These are phyloP conservation scores for Groenewaldozyma sp. DNA, from an alignment of 1,139 yeast genomes.

Conservation along the genomic window DNA sequence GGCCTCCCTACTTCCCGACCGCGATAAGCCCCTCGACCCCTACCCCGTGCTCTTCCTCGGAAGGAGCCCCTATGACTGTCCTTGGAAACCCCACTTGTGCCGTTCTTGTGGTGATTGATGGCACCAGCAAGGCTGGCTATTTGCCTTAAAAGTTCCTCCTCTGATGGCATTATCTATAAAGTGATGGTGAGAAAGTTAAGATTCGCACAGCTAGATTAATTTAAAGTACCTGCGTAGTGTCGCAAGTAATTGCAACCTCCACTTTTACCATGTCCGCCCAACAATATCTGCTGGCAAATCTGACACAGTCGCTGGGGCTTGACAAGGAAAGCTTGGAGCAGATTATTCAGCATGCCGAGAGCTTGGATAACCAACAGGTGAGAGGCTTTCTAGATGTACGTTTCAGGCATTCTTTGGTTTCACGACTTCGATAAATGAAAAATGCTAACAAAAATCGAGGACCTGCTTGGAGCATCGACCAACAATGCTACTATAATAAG, in stretches of 20 bases:
- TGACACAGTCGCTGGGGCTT: slow-evolving; percentile 13
- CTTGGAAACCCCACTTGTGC: slow-evolving; percentile 4
- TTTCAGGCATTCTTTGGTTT: too few relatives aligned
- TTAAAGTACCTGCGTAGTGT: background rate
- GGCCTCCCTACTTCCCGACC: slow-evolving; percentile 8
- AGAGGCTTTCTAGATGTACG: slow-evolving; percentile 10
- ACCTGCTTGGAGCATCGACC: slow-evolving; percentile 14
- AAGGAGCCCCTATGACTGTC: slow-evolving; percentile 2
- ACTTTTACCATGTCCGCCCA: background rate
- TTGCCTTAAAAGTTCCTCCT: slow-evolving; percentile 22
- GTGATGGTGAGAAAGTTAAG: too few relatives aligned
- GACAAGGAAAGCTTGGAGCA: slow-evolving; percentile 16
- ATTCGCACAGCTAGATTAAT: too few relatives aligned
- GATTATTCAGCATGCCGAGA: slow-evolving; percentile 14
- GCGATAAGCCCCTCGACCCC: slow-evolving; percentile 8
- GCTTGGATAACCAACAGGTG: slow-evolving; percentile 10
- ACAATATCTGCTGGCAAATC: slow-evolving; percentile 2
- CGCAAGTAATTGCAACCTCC: background rate
- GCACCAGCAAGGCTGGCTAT: slow-evolving; percentile 27
- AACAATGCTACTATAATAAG: slow-evolving; percentile 12
- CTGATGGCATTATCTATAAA: slow-evolving; percentile 21
- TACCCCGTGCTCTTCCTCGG: slow-evolving; percentile 12
- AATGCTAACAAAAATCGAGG: too few relatives aligned
- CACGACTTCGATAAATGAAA: too few relatives aligned
- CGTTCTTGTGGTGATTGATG: slow-evolving; percentile 24